Conservation (phyloP, 768 basidiomycete genomes). For the Kwoniella shandongensis region DNA sequence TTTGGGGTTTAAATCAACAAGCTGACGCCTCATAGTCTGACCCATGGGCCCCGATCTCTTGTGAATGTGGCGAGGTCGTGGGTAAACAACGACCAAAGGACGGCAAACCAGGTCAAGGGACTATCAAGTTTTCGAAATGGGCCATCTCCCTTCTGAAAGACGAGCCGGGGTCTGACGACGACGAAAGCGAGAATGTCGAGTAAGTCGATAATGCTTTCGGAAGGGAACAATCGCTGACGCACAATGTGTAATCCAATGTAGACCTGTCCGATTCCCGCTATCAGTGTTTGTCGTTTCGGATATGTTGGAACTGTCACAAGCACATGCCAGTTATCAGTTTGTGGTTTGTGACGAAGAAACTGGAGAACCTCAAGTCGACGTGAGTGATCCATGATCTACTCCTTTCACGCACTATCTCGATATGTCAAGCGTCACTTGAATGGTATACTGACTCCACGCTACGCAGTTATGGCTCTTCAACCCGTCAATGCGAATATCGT, state of each 20-base stretch:
- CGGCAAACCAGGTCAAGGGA: slow-evolving; percentile 26
- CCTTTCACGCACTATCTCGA: not conserved
- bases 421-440: too few species aligned
- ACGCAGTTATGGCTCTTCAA: slow-evolving; percentile 91
- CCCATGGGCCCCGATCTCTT: slow-evolving; percentile 67
- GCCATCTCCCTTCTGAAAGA: slow-evolving; percentile 68
- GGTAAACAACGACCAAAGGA: slow-evolving; percentile 55
- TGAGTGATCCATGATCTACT: slow-evolving; percentile 55
- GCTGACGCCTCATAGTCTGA: slow-evolving; percentile 53
- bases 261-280: slow-evolving; percentile 61
- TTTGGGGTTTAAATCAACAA: too few species aligned
- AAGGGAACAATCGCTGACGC: slow-evolving; percentile 1
- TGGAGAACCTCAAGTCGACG: slow-evolving; percentile 73
- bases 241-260: too few species aligned
- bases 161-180: slow-evolving; percentile 38
- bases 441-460: not conserved
- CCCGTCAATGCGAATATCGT: slow-evolving; percentile 77
- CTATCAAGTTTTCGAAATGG: slow-evolving; percentile 72
- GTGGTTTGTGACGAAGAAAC: slow-evolving; percentile 83
- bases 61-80: slow-evolving; percentile 78
- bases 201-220: slow-evolving; percentile 54
- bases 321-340: slow-evolving; percentile 92
- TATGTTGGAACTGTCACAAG: slow-evolving; percentile 85
- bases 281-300: slow-evolving; percentile 89
- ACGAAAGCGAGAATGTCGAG: slow-evolving; percentile 58